A percentile compares a stretch with the other conserved stretches of the same genome.
Evolutionary conservation across 495 filamentous ascomycete genomes (phyloP).

Genomic region (Podospora tetraspora): DNA sequence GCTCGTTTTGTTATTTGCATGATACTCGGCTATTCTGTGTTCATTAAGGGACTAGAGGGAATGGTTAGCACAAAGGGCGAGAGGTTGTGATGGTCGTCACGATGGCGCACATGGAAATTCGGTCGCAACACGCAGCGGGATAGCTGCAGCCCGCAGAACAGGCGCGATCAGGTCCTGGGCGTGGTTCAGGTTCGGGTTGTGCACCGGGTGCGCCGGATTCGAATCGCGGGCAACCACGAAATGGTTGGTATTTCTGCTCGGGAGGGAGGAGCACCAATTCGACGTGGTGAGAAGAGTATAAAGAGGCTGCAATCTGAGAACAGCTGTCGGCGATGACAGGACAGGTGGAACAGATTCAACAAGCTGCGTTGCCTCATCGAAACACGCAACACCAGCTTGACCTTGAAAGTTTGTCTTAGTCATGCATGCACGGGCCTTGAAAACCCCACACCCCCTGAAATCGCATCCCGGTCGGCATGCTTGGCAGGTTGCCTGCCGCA

Average conservation of each 20-base stretch:
- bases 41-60: not conserved
- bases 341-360: not conserved
- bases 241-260: not conserved
- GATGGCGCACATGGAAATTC: not conserved
- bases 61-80: not conserved
- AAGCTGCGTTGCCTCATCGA: not conserved
- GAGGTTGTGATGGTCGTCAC: not conserved
- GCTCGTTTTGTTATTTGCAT: conserved; percentile 47
- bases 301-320: not conserved
- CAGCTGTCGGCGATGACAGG: not conserved
- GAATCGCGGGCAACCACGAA: not conserved
- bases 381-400: not conserved
- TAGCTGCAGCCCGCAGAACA: not conserved
- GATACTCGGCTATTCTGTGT: conserved; percentile 9
- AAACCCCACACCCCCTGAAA: not conserved
- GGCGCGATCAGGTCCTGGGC: not conserved
- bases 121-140: not conserved
- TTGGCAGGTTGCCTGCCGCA: not conserved
- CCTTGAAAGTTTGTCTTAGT: conserved; percentile 7
- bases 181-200: not conserved
- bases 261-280: not conserved
- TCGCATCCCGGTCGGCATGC: not conserved
- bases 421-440: not conserved
- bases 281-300: not conserved
- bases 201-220: not conserved